Conservation (phyloP, 768 basidiomycete genomes). For the Amylocystis lapponica region DNA sequence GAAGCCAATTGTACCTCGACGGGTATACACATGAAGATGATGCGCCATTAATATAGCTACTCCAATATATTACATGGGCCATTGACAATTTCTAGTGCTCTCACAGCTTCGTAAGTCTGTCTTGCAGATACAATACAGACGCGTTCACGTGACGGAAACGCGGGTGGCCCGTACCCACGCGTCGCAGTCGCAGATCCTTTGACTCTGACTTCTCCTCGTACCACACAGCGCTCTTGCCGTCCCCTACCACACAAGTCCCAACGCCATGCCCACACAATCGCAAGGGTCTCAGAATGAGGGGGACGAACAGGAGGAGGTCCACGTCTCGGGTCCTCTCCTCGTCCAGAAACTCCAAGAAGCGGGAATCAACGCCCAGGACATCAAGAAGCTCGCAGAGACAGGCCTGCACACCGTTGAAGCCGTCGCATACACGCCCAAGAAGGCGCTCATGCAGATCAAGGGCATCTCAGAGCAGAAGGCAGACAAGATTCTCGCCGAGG, state of each 20-base stretch:
- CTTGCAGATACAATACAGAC: no score
- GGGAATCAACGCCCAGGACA: conserved; percentile 84
- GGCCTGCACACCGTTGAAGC: conserved; percentile 93
- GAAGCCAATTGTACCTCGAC: conserved; percentile 24
- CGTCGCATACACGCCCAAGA: conserved; percentile 96
- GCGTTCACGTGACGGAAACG: conserved; percentile 21
- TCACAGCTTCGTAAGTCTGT: no score
- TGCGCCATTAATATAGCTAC: background rate
- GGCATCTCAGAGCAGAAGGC: conserved; percentile 97
- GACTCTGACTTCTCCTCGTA: background rate
- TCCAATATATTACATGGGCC: background rate
- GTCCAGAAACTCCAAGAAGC: conserved; percentile 82
- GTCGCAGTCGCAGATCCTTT: no score
- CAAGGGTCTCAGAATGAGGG: conserved; percentile 46
- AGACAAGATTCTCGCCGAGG: conserved; percentile 91
- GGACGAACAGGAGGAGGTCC: conserved; percentile 45
- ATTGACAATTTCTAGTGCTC: no score
- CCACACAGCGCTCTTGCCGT: background rate
- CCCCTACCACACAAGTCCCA: background rate
- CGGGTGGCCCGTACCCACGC: conserved; percentile 7
- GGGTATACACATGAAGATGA: conserved; percentile 7
- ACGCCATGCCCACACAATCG: conserved; percentile 58
- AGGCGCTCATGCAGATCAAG: conserved; percentile 82
- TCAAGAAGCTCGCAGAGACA: conserved; percentile 91
- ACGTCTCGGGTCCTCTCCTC: conserved; percentile 75